Evolutionary conservation across 176 grass and related monocot species (phyloP).

Genomic region (bread wheat (Triticum aestivum)): DNA sequence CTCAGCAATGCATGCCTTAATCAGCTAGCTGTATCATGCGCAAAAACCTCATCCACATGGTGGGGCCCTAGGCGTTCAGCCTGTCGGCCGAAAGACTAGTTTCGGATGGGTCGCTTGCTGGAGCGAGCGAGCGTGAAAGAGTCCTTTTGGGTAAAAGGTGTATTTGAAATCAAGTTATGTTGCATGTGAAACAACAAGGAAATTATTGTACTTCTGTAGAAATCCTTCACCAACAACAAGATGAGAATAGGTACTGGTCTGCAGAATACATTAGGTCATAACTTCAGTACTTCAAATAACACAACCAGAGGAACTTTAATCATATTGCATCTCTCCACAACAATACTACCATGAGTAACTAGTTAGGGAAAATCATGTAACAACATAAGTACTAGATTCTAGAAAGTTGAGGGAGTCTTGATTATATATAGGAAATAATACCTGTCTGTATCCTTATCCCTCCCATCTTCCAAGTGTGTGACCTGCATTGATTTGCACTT

Average conservation of each 20-base stretch:
- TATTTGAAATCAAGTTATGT: background rate
- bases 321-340: background rate
- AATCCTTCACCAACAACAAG: background rate
- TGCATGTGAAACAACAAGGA: background rate
- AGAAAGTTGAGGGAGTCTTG: background rate
- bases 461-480: slow-evolving; percentile 12
- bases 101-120: no score
- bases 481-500: slow-evolving; percentile 42
- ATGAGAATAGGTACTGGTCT: background rate
- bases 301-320: background rate
- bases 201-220: background rate
- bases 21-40: no score
- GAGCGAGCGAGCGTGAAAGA: no score
- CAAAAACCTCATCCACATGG: no score
- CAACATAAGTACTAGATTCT: background rate
- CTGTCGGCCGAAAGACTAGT: no score
- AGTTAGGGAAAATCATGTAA: background rate
- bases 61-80: no score
- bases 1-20: no score
- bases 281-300: background rate
- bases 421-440: slow-evolving; percentile 17
- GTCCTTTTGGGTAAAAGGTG: background rate
- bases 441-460: slow-evolving; percentile 29
- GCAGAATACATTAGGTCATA: background rate
- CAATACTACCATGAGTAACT: background rate